A percentile compares a stretch with the other conserved stretches of the same genome.
Conservation (phyloP, 768 basidiomycete genomes). For the Boletus rubroflammeus region DNA sequence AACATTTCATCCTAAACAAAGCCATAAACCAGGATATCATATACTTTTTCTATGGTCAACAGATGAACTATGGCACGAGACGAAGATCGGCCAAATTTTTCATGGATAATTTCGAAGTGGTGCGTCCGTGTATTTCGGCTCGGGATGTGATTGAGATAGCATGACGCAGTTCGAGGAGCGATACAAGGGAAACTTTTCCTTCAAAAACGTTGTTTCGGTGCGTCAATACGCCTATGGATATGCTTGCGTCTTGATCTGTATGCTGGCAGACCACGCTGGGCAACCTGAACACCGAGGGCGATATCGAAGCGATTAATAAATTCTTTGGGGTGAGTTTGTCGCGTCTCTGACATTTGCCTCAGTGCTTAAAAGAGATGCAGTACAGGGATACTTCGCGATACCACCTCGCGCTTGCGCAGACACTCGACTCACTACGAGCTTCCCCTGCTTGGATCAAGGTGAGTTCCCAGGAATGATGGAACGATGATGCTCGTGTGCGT, state of each 20-base stretch:
- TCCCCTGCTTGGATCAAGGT: conserved; percentile 63
- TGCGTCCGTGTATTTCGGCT: conserved; percentile 32
- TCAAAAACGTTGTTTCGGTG: conserved; percentile 53
- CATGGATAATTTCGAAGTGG: conserved; percentile 63
- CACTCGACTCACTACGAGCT: conserved; percentile 63
- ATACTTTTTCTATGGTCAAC: conserved; percentile 60
- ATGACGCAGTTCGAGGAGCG: conserved; percentile 54
- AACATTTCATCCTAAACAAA: conserved; percentile 53
- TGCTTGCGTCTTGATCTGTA: conserved; percentile 2
- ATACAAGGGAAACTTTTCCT: conserved; percentile 65
- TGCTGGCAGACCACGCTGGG: conserved; percentile 35
- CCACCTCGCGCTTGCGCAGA: conserved; percentile 59
- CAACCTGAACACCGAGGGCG: conserved; percentile 61
- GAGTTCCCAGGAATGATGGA: conserved; percentile 6
- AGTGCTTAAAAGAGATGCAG: conserved; percentile 29
- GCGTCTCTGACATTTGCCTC: background rate
- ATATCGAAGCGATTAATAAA: conserved; percentile 54
- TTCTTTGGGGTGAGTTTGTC: conserved; percentile 68
- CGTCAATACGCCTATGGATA: conserved; percentile 10
- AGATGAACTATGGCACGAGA: conserved; percentile 52
- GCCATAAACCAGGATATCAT: conserved; percentile 59
- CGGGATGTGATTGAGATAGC: background rate
- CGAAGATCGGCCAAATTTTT: conserved; percentile 58
- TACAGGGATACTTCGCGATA: conserved; percentile 70
- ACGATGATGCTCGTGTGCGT: background rate